Conservation (phyloP, 1,284 basidiomycete species). For the Marasmius oreades region DNA sequence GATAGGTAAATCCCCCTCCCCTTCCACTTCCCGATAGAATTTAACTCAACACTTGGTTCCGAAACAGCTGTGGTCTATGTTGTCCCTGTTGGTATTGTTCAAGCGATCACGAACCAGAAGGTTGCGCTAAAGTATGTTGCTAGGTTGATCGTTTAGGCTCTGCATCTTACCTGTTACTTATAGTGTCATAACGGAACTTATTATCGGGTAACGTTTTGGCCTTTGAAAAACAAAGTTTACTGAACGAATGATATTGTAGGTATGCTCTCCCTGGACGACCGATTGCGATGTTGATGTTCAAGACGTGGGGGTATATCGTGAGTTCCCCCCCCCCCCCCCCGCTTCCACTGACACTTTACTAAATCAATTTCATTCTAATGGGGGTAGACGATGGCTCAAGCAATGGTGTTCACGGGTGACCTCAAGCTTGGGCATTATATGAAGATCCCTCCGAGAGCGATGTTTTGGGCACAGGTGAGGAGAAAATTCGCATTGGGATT, state of each 20-base stretch:
- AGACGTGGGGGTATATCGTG: conserved; percentile 23
- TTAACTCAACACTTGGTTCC: not conserved
- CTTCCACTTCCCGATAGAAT: too few relatives aligned
- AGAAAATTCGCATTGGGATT: too few relatives aligned
- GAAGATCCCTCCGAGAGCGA: conserved; percentile 29
- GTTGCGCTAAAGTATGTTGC: conserved; percentile 37
- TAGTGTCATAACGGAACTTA: conserved; percentile 23
- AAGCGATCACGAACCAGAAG: conserved; percentile 49
- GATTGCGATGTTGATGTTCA: conserved; percentile 40
- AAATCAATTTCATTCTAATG: too few relatives aligned
- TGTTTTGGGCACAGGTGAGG: conserved; percentile 18
- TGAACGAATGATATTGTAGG: too few relatives aligned
- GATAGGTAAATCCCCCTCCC: conserved; percentile 27
- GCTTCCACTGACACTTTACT: not conserved
- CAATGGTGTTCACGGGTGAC: conserved; percentile 39
- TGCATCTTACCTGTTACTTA: not conserved
- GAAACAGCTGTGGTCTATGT: conserved; percentile 41
- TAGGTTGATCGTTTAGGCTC: not conserved
- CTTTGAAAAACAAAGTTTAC: too few relatives aligned
- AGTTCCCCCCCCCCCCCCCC: conserved; percentile 1
- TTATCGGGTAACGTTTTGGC: conserved; percentile 40
- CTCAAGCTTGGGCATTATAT: conserved; percentile 47
- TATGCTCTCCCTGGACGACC: conserved; percentile 30
- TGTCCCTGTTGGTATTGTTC: conserved; percentile 56
- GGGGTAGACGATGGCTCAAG: conserved; percentile 28